Evolutionary conservation across 2,329 filamentous ascomycete species (phyloP).

Genomic region (Cercospora beticola): DNA sequence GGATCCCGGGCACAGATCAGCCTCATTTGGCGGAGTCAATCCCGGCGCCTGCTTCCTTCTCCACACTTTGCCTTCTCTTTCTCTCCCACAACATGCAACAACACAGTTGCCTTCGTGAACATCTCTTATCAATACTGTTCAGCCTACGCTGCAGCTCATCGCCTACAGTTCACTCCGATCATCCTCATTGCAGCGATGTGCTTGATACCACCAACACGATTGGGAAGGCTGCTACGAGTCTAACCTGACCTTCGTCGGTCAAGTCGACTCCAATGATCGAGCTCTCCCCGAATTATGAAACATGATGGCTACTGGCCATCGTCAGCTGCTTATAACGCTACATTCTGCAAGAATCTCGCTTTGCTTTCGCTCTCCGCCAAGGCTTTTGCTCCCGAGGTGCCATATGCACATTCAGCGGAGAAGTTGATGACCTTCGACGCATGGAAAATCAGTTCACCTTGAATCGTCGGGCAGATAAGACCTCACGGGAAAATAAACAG

Average conservation of each 20-base stretch:
- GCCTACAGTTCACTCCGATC: neutral
- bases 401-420: neutral
- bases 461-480: neutral
- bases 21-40: slow-evolving; percentile 2
- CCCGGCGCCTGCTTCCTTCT: neutral
- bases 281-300: neutral
- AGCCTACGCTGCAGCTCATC: neutral
- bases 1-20: slow-evolving; percentile 1
- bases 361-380: neutral
- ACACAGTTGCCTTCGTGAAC: neutral
- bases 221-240: neutral
- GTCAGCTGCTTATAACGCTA: neutral
- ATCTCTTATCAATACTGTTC: neutral
- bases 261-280: neutral
- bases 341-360: neutral
- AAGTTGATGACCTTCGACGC: neutral
- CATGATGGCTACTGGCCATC: neutral
- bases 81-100: neutral
- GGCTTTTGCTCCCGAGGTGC: neutral
- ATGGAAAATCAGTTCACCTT: neutral
- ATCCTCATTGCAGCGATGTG: neutral
- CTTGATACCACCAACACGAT: neutral
- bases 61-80: neutral
- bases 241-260: neutral
- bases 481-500: neutral